Percentiles rank a stretch among this genome's conserved stretches.
phyloP scores from a whole-genome alignment of 768 basidiomycete genomes.

The Pleurotus giganteus region DNA sequence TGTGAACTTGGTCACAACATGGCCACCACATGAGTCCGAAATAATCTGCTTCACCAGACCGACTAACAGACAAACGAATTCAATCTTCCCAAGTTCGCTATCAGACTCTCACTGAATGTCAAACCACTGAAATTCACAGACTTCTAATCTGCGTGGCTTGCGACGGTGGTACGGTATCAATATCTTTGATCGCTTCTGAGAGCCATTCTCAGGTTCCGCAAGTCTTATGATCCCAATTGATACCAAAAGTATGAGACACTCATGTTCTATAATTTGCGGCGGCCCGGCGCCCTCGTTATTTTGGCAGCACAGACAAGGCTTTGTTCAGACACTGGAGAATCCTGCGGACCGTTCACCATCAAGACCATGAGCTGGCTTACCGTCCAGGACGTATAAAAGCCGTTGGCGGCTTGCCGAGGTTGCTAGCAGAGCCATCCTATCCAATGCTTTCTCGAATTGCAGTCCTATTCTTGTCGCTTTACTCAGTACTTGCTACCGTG shows the following conservation, averaged over 20 bases:
- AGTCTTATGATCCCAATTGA: not conserved
- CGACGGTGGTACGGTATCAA: too few species aligned
- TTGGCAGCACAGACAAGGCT: not conserved
- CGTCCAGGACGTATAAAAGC: not conserved
- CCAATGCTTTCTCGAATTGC: not conserved
- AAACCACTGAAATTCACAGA: too few species aligned
- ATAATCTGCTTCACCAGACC: too few species aligned
- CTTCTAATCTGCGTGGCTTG: too few species aligned
- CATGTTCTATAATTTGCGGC: not conserved
- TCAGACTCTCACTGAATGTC: too few species aligned
- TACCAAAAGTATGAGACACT: not conserved
- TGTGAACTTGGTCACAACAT: not conserved
- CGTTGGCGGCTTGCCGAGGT: not conserved
- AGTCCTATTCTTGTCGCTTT: not conserved
- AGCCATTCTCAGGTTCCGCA: not conserved
- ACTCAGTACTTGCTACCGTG: slow-evolving; percentile 1
- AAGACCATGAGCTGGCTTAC: not conserved
- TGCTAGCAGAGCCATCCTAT: not conserved
- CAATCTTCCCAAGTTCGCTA: too few species aligned
- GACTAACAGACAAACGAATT: too few species aligned
- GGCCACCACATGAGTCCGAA: too few species aligned
- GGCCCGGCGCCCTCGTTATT: not conserved
- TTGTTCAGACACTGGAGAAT: not conserved
- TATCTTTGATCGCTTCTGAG: not conserved
- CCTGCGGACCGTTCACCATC: not conserved